Percentiles rank a stretch among this genome's conserved stretches.
Evolutionary conservation across 768 basidiomycete genomes (phyloP).

Genomic region (Trametes gibbosa): DNA sequence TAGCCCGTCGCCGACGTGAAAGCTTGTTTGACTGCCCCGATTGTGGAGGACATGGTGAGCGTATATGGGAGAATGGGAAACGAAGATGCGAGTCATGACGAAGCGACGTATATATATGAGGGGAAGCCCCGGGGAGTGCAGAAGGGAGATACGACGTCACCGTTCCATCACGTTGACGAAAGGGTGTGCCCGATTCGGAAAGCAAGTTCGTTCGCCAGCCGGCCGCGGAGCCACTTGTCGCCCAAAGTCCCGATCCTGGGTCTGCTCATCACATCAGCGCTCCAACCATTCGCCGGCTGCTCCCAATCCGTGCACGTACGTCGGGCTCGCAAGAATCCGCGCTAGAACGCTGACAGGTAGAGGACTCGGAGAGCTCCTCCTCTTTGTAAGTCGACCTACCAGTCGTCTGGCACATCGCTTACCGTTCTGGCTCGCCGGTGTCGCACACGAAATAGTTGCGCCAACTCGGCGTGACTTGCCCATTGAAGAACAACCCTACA

Average conservation of each 20-base stretch:
- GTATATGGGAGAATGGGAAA: neutral
- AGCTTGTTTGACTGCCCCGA: conserved; percentile 25
- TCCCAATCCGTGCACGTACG: too few species aligned
- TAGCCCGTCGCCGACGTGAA: conserved; percentile 21
- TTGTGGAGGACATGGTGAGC: conserved; percentile 20
- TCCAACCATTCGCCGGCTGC: neutral
- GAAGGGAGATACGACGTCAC: conserved; percentile 18
- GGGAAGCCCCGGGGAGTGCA: neutral
- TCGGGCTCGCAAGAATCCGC: too few species aligned
- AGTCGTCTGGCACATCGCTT: too few species aligned
- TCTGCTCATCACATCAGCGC: neutral
- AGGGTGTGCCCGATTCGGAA: conserved; percentile 1
- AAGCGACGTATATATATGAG: conserved; percentile 2
- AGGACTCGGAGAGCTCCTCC: too few species aligned
- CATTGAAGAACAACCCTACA: too few species aligned
- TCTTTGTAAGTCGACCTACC: too few species aligned
- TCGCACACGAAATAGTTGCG: too few species aligned
- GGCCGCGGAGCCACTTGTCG: conserved; percentile 2
- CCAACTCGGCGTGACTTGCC: too few species aligned
- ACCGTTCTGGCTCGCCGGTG: too few species aligned
- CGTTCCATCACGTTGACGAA: conserved; percentile 15
- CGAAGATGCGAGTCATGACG: neutral
- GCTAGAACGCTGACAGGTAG: too few species aligned
- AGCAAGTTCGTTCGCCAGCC: neutral
- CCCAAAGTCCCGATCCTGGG: neutral